These are phyloP conservation scores for Neobulgaria alba DNA, from an alignment of 2,329 filamentous ascomycete genomes.

Conservation along the genomic window DNA sequence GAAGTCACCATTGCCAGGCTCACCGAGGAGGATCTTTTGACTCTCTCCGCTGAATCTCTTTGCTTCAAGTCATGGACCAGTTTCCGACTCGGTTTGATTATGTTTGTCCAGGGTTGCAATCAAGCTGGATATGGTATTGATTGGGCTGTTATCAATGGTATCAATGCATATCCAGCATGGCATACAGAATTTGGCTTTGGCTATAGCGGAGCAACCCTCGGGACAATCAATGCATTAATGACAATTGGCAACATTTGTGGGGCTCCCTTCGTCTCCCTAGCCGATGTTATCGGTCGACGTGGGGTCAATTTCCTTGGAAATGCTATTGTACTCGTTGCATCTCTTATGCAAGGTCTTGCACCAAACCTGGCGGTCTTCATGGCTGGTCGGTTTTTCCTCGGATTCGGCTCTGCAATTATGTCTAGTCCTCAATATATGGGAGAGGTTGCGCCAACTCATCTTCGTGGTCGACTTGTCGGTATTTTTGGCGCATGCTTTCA, in stretches of 20 bases:
- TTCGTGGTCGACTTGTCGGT: conserved; percentile 39
- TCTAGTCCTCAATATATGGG: conserved; percentile 36
- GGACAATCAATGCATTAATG: conserved; percentile 39
- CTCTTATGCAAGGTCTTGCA: conserved; percentile 24
- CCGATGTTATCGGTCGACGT: conserved; percentile 43
- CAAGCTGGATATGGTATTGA: conserved; percentile 35
- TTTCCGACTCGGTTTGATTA: conserved; percentile 34
- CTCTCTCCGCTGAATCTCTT: conserved; percentile 34
- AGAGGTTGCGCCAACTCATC: conserved; percentile 39
- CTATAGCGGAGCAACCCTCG: conserved; percentile 30
- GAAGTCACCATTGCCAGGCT: conserved; percentile 37
- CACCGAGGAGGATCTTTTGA: conserved; percentile 38
- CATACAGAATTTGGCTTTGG: conserved; percentile 37
- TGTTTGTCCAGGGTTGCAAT: conserved; percentile 39
- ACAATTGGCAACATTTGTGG: conserved; percentile 38
- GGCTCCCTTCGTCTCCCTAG: conserved; percentile 36
- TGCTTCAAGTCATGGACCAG: conserved; percentile 34
- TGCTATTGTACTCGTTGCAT: conserved; percentile 35
- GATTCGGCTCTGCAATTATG: conserved; percentile 21
- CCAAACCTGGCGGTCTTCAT: conserved; percentile 11
- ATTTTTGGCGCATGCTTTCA: conserved; percentile 38
- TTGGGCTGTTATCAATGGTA: conserved; percentile 40
- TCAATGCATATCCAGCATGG: conserved; percentile 36
- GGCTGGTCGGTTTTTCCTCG: conserved; percentile 20
- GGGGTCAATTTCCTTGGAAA: conserved; percentile 40